Evolutionary conservation across 2,329 filamentous ascomycete species (phyloP), one percentile per base, ranked within the genome.

Genomic region (Sporothrix schenckii): DNA sequence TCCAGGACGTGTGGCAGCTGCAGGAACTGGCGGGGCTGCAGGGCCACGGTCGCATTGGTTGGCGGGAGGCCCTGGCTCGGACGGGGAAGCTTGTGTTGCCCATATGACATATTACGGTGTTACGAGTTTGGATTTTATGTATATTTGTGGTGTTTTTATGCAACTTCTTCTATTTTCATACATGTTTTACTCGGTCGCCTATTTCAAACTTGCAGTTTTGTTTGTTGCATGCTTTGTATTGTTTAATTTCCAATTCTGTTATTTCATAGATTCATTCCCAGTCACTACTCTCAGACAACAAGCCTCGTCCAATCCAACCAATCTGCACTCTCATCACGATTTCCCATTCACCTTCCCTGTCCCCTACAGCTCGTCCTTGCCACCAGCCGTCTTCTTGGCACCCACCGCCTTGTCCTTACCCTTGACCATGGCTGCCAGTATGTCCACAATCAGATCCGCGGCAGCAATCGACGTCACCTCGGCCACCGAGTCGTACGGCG

Each of bases 401-500:
- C 41, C 41, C 13, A 60, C 34, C 3, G 56, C 19, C 34, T 41
- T 44, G 34, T 67, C 49, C 30, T 67, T 67, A 19, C 53, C 30
- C 52, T 72, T 72, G 5, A 50, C 52, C 71, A 72, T 72, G 21
- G 67, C 67, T 0, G 71, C 71, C 56, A 72, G 56, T 14, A 72
- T 72, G 39, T 72, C 71, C 16, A 72, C 65, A 47, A 72, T 72
- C 21, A 72, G 30, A 16, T 72, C 71, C 3, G 71, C 69, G 1
- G 71, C 71, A 1, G 52, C 71, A 49, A 72, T 68, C 4, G 71
- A 71, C 54, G 71, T 72, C 1, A 68, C 69, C 71, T 72, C 71
- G 21, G 69, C 71, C 3, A 66, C 41, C 7, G 90, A 52, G 82
- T 97, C 92, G 77, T 96, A 97, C 14, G 91, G 91, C 0, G 93